Evolutionary conservation across 352 stramenopile species (phyloP).

Genomic region (Globisporangium nunn): DNA sequence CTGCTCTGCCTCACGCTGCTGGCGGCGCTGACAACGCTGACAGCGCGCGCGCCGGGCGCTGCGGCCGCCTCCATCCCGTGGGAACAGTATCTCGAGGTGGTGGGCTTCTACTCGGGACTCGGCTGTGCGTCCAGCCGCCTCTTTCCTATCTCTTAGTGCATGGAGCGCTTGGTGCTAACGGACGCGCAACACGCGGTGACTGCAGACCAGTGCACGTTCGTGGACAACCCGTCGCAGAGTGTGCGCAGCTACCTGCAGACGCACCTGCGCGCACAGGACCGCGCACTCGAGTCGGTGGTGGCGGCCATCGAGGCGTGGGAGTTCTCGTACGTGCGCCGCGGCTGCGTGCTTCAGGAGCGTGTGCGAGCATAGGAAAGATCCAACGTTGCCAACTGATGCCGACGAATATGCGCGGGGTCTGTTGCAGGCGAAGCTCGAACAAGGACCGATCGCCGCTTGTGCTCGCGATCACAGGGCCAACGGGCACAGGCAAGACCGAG

Average conservation of each 20-base stretch:
- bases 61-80: slow-evolving; percentile 10
- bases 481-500: slow-evolving; percentile 87
- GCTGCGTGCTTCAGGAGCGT: no score
- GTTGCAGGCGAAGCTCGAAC: slow-evolving; percentile 31
- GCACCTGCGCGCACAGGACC: slow-evolving; percentile 60
- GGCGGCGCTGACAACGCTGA: not conserved
- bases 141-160: not conserved
- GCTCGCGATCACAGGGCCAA: slow-evolving; percentile 85
- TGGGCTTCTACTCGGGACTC: slow-evolving; percentile 41
- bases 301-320: slow-evolving; percentile 76
- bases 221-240: slow-evolving; percentile 55
- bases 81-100: slow-evolving; percentile 27
- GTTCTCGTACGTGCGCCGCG: slow-evolving; percentile 43
- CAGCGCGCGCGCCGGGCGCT: not conserved
- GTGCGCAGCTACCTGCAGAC: slow-evolving; percentile 52
- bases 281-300: slow-evolving; percentile 56
- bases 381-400: not conserved
- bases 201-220: slow-evolving; percentile 64
- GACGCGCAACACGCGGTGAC: not conserved
- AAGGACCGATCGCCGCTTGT: slow-evolving; percentile 78
- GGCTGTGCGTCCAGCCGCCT: slow-evolving; percentile 25
- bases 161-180: not conserved
- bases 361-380: no score
- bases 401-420: not conserved
- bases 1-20: slow-evolving; percentile 3